phyloP scores from a whole-genome alignment of 257 asterid species.

The Thymus quinquecostatus region DNA sequence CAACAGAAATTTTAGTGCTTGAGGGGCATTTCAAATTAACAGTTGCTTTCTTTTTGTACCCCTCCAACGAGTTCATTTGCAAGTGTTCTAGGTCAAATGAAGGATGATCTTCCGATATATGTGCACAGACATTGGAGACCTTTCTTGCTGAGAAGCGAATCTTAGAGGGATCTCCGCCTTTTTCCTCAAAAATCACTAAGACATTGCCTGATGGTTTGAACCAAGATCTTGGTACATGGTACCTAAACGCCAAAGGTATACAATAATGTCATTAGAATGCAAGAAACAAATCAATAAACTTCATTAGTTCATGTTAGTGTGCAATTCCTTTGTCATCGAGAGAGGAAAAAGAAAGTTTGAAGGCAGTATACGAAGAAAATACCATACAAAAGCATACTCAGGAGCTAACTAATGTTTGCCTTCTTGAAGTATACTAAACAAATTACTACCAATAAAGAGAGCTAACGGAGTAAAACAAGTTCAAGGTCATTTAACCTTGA shows the following conservation, averaged over 20 bases:
- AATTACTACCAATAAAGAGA: not conserved
- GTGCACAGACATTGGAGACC: constrained; percentile 53
- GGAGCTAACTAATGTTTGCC: not conserved
- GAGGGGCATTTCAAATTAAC: constrained; percentile 58
- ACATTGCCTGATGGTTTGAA: constrained; percentile 80
- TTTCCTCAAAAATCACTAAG: constrained; percentile 84
- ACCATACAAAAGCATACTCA: not conserved
- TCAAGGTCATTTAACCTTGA: not conserved
- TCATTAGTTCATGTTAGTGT: not conserved
- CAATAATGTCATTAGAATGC: constrained; percentile 7
- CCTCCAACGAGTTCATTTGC: constrained; percentile 37
- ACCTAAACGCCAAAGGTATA: constrained; percentile 49
- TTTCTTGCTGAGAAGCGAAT: constrained; percentile 64
- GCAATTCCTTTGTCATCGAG: not conserved
- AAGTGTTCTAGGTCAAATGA: constrained; percentile 41
- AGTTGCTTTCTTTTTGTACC: constrained; percentile 34
- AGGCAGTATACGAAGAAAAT: not conserved
- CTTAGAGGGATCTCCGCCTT: constrained; percentile 81
- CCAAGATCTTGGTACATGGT: constrained; percentile 94
- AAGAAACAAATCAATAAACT: not conserved
- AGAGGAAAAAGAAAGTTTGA: not conserved
- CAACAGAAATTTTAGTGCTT: constrained; percentile 44
- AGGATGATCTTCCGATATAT: constrained; percentile 69
- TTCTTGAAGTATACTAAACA: not conserved
- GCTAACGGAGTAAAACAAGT: not conserved